These are phyloP conservation scores for Closterium sp. DNA, from an alignment of 139 green algal genomes.

Conservation along the genomic window DNA sequence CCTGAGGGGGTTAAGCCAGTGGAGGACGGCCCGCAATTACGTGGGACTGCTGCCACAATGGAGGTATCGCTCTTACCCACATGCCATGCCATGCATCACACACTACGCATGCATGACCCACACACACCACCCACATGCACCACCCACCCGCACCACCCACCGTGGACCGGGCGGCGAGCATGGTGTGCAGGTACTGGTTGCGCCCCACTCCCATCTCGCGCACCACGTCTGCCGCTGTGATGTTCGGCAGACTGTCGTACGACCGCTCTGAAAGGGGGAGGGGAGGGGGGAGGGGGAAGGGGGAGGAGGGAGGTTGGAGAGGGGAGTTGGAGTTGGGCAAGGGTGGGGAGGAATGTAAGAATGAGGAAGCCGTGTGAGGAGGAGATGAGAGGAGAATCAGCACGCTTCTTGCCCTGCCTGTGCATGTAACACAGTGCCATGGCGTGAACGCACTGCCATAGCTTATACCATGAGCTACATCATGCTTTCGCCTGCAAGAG, in stretches of 20 bases:
- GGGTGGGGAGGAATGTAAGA: not conserved
- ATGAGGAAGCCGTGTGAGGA: not conserved
- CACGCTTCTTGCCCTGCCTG: not conserved
- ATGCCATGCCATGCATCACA: not conserved
- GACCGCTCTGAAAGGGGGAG: conserved; percentile 66
- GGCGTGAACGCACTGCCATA: not conserved
- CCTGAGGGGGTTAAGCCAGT: no score
- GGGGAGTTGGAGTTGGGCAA: no score
- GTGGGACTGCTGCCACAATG: not conserved
- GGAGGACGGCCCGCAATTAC: no score
- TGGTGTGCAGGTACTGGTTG: conserved; percentile 91
- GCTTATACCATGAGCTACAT: no score
- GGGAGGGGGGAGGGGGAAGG: conserved; percentile 41
- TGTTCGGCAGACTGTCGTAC: conserved; percentile 93
- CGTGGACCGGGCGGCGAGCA: conserved; percentile 78
- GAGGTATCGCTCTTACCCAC: not conserved
- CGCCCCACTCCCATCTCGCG: conserved; percentile 77
- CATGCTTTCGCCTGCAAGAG: no score
- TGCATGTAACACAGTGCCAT: no score
- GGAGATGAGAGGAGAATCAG: not conserved
- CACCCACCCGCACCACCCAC: conserved; percentile 17
- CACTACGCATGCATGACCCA: not conserved
- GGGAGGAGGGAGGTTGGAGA: no score
- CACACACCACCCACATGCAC: not conserved
- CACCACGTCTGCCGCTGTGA: conserved; percentile 85